phyloP scores from a whole-genome alignment of 495 filamentous ascomycete genomes.

The Rhypophila decipiens region DNA sequence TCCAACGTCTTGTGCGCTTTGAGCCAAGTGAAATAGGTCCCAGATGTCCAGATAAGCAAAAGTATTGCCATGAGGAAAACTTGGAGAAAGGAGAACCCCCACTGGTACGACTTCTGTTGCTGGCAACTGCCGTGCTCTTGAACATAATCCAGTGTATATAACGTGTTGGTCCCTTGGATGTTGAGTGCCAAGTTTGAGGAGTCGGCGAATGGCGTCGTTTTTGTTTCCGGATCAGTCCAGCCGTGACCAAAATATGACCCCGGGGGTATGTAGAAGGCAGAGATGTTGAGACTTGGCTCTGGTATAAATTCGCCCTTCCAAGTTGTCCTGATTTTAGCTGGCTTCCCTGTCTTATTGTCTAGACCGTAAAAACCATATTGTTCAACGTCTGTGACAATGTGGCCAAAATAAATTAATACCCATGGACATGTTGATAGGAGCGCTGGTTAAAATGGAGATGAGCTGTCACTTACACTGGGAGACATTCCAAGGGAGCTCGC shows the following conservation, averaged over 20 bases:
- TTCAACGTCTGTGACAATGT: neutral
- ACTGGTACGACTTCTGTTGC: neutral
- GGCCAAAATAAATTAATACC: neutral
- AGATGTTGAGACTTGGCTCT: neutral
- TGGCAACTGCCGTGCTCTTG: neutral
- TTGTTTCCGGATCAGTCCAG: conserved; percentile 3
- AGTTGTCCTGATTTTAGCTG: neutral
- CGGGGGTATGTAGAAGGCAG: neutral
- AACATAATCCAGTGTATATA: neutral
- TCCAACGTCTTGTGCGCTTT: neutral
- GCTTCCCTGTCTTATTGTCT: neutral
- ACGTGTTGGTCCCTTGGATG: neutral
- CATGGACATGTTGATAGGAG: neutral
- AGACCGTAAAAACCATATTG: neutral
- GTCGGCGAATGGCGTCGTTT: no score
- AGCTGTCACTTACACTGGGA: neutral
- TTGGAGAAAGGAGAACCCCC: conserved; percentile 4
- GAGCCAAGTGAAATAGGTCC: neutral
- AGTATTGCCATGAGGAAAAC: neutral
- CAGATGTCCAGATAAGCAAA: conserved; percentile 1
- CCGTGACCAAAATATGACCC: neutral
- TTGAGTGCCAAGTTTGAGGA: neutral
- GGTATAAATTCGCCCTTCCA: neutral
- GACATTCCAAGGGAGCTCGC: neutral
- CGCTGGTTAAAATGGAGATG: neutral